Conservation (phyloP, 345 rosid species). For the Syzygium oleosum region DNA sequence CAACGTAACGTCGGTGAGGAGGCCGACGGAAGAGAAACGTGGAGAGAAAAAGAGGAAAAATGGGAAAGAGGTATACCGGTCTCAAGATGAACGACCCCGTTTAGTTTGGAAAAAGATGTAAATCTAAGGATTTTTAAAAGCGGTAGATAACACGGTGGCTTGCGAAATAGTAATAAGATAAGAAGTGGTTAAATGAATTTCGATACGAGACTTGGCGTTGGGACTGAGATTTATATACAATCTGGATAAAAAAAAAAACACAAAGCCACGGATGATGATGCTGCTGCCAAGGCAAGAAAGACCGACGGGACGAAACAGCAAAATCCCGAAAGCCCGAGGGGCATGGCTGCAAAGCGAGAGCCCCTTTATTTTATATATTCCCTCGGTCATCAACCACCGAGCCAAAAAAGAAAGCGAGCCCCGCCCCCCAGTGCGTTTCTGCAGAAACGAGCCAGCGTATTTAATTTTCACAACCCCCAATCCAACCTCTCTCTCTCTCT, state of each 20-base stretch:
- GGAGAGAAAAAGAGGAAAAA: not conserved
- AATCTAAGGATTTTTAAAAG: not conserved
- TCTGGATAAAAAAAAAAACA: not conserved
- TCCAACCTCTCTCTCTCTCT: conserved; percentile 5
- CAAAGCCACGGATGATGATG: too few species aligned
- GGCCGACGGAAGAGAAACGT: not conserved
- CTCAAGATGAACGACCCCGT: not conserved
- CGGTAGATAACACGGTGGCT: too few species aligned
- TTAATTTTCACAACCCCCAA: conserved; percentile 45
- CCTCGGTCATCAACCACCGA: conserved; percentile 33
- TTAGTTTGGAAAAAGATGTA: not conserved
- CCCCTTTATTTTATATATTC: conserved; percentile 32
- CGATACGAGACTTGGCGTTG: too few species aligned
- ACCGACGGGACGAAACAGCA: too few species aligned
- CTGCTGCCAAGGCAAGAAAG: too few species aligned
- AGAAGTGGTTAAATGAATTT: not conserved
- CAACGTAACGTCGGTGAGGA: not conserved
- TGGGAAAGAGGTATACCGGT: not conserved
- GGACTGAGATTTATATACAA: not conserved
- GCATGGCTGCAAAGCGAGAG: conserved; percentile 12
- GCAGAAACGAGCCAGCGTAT: conserved; percentile 36
- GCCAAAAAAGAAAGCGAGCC: conserved; percentile 11
- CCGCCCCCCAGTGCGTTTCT: not conserved
- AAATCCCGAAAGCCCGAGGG: not conserved
- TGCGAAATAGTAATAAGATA: too few species aligned